phyloP scores from a whole-genome alignment of 768 basidiomycete species.

The Termitomyces sp. region DNA sequence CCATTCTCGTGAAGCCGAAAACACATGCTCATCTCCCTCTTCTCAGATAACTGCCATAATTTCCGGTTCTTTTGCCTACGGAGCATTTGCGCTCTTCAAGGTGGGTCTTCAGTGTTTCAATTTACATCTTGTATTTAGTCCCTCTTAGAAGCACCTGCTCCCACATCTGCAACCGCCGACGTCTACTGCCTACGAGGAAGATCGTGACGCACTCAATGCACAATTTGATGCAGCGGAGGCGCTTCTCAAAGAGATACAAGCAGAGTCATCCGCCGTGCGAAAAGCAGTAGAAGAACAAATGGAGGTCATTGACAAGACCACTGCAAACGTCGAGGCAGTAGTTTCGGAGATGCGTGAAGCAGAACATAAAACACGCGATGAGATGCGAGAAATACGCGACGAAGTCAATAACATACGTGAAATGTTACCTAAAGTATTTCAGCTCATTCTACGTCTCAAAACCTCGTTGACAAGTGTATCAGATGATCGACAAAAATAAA shows the following conservation, averaged over 20 bases:
- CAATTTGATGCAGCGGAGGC: conserved; percentile 90
- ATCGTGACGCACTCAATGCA: conserved; percentile 76
- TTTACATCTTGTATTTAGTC: conserved; percentile 1
- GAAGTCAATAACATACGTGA: conserved; percentile 89
- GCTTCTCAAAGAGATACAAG: conserved; percentile 74
- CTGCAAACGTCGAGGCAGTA: conserved; percentile 65
- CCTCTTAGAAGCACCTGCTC: conserved; percentile 76
- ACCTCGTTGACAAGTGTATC: conserved; percentile 1
- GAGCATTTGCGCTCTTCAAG: conserved; percentile 73
- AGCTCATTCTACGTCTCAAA: conserved; percentile 2
- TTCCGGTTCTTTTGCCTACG: conserved; percentile 81
- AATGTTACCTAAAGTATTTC: conserved; percentile 84
- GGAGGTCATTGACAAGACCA: conserved; percentile 64
- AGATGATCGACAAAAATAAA: conserved; percentile 96
- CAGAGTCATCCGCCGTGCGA: conserved; percentile 69
- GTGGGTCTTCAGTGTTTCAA: conserved; percentile 30
- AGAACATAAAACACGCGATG: conserved; percentile 75
- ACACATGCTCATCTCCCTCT: conserved; percentile 19
- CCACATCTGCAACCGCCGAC: conserved; percentile 90
- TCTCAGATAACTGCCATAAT: conserved; percentile 86
- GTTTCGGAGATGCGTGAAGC: conserved; percentile 74
- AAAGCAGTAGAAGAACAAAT: conserved; percentile 74
- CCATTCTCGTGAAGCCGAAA: conserved; percentile 6
- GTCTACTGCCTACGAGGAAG: conserved; percentile 83
- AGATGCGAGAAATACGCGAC: conserved; percentile 87